Conservation (phyloP, 305 asterid species). For the Plantago rigida region DNA sequence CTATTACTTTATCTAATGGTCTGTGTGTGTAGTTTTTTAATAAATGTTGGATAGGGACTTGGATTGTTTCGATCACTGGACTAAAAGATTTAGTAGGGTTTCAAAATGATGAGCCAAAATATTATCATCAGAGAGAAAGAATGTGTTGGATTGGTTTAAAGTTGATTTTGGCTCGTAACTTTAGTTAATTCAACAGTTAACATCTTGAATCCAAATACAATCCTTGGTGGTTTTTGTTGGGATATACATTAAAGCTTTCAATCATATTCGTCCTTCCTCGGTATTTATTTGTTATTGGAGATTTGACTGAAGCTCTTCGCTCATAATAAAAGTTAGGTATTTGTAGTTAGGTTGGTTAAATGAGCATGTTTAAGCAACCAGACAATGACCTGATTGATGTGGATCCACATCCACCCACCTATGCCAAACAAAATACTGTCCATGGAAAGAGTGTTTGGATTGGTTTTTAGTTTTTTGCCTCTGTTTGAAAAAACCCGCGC, state of each 20-base stretch:
- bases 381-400: too few relatives aligned
- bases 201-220: slow-evolving; percentile 16
- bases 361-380: too few relatives aligned
- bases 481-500: too few relatives aligned
- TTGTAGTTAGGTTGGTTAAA: too few relatives aligned
- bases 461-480: too few relatives aligned
- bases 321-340: too few relatives aligned
- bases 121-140: slow-evolving; percentile 7
- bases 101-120: slow-evolving; percentile 16
- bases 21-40: slow-evolving; percentile 7
- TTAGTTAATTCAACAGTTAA: not conserved
- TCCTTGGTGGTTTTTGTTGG: slow-evolving; percentile 13
- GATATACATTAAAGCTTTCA: not conserved
- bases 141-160: slow-evolving; percentile 17
- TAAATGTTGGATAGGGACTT: slow-evolving; percentile 17
- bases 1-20: slow-evolving; percentile 20
- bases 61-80: slow-evolving; percentile 19
- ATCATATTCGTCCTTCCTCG: too few relatives aligned
- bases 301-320: too few relatives aligned
- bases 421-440: too few relatives aligned
- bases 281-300: too few relatives aligned
- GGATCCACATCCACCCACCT: too few relatives aligned
- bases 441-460: too few relatives aligned
- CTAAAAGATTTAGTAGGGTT: slow-evolving; percentile 14
- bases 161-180: slow-evolving; percentile 23